A percentile compares a stretch with the other conserved stretches of the same genome.
phyloP scores from a whole-genome alignment of 139 green algal species.

The Desmodesmus armatus region DNA sequence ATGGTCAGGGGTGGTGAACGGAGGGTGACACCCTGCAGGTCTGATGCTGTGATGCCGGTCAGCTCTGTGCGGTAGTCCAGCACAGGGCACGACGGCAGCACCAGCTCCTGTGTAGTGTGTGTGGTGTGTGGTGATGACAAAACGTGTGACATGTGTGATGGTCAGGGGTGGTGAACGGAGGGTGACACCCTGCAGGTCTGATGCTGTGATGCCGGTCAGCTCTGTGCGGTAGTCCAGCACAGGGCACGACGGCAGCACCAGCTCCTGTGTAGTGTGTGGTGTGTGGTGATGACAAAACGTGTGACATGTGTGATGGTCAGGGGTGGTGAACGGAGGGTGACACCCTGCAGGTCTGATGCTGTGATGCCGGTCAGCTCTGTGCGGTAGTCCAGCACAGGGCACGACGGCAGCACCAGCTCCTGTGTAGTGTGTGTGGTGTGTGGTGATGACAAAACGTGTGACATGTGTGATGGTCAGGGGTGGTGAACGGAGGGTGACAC shows the following conservation, averaged over 20 bases:
- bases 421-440: too few relatives aligned
- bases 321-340: too few relatives aligned
- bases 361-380: conserved; percentile 60
- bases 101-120: conserved; percentile 62
- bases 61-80: conserved; percentile 57
- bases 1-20: too few relatives aligned
- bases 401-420: conserved; percentile 55
- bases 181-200: conserved; percentile 52
- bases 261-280: too few relatives aligned
- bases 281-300: too few relatives aligned
- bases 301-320: too few relatives aligned
- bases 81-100: conserved; percentile 50
- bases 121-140: too few relatives aligned
- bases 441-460: too few relatives aligned
- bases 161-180: too few relatives aligned
- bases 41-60: conserved; percentile 53
- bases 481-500: not conserved
- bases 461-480: too few relatives aligned
- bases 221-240: conserved; percentile 59
- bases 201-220: conserved; percentile 61
- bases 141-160: too few relatives aligned
- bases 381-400: conserved; percentile 52
- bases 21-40: conserved; percentile 52
- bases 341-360: conserved; percentile 49
- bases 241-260: conserved; percentile 54